These are phyloP conservation scores for Paracoccidioides lutzii DNA, from an alignment of 2,329 filamentous ascomycete genomes.

Conservation along the genomic window DNA sequence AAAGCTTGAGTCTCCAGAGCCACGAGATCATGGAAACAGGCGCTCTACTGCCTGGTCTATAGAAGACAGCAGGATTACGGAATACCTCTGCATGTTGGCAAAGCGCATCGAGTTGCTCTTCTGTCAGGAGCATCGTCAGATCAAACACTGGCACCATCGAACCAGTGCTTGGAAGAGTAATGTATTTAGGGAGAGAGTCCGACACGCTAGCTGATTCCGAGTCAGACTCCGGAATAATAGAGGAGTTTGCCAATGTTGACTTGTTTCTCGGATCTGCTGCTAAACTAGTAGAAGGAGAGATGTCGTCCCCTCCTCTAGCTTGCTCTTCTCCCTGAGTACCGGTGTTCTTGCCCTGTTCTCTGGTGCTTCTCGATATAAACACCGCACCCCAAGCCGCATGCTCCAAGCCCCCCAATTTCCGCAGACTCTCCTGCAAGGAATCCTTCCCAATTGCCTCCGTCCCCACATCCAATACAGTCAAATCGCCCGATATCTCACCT, in stretches of 20 bases:
- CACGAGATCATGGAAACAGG: conserved; percentile 22
- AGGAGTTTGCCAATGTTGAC: not conserved
- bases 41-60: conserved; percentile 19
- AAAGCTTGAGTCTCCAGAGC: conserved; percentile 29
- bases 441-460: conserved; percentile 12
- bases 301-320: not conserved
- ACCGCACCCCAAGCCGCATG: conserved; percentile 23
- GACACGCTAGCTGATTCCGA: not conserved
- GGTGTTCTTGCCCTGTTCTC: not conserved
- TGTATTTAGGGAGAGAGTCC: conserved; percentile 16
- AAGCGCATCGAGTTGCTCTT: conserved; percentile 20
- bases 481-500: conserved; percentile 13
- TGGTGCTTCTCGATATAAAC: conserved; percentile 6
- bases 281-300: not conserved
- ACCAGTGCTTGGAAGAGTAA: conserved; percentile 19
- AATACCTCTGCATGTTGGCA: conserved; percentile 18
- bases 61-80: conserved; percentile 23
- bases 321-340: too few relatives aligned
- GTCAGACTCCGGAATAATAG: not conserved
- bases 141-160: conserved; percentile 28
- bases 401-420: conserved; percentile 12
- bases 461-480: conserved; percentile 13
- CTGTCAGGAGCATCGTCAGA: conserved; percentile 20
- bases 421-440: conserved; percentile 7
- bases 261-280: not conserved